Conservation (phyloP, 768 basidiomycete species). For the Russula dissimulans region DNA sequence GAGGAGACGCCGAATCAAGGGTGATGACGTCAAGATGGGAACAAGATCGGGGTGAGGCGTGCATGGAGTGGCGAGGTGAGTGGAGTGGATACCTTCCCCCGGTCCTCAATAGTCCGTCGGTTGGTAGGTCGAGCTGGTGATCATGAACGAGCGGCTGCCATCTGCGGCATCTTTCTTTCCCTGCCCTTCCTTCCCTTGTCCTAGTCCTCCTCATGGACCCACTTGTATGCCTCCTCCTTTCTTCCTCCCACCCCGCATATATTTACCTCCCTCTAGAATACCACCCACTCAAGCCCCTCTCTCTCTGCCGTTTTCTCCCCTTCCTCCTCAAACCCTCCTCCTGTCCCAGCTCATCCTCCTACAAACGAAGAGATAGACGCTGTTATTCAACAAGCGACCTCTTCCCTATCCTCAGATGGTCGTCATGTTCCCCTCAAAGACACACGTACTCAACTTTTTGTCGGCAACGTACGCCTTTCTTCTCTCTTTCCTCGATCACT, state of each 20-base stretch:
- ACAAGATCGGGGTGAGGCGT: slow-evolving; percentile 13
- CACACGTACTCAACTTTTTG: slow-evolving; percentile 90
- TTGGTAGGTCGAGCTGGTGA: slow-evolving; percentile 2
- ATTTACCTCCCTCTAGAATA: slow-evolving; percentile 10
- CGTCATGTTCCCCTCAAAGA: slow-evolving; percentile 51
- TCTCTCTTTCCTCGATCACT: background rate
- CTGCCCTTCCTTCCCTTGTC: slow-evolving; percentile 3
- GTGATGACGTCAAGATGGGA: slow-evolving; percentile 18
- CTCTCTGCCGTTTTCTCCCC: background rate
- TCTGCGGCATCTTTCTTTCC: slow-evolving; percentile 13
- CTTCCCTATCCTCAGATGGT: slow-evolving; percentile 44
- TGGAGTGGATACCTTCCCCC: slow-evolving; percentile 15
- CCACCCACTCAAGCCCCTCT: slow-evolving; percentile 3
- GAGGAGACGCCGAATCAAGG: slow-evolving; percentile 3
- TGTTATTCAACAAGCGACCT: slow-evolving; percentile 85
- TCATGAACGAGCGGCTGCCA: slow-evolving; percentile 11
- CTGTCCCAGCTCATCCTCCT: slow-evolving; percentile 27
- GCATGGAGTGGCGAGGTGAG: slow-evolving; percentile 7
- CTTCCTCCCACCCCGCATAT: background rate
- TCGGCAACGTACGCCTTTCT: slow-evolving; percentile 71
- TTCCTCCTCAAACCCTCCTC: slow-evolving; percentile 1
- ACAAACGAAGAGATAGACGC: slow-evolving; percentile 87
- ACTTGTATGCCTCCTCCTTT: slow-evolving; percentile 1
- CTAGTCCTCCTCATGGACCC: slow-evolving; percentile 12
- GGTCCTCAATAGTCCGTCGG: slow-evolving; percentile 2